phyloP scores from a whole-genome alignment of 192 early-diverging fungal species.

The Chytriomyces sp. region DNA sequence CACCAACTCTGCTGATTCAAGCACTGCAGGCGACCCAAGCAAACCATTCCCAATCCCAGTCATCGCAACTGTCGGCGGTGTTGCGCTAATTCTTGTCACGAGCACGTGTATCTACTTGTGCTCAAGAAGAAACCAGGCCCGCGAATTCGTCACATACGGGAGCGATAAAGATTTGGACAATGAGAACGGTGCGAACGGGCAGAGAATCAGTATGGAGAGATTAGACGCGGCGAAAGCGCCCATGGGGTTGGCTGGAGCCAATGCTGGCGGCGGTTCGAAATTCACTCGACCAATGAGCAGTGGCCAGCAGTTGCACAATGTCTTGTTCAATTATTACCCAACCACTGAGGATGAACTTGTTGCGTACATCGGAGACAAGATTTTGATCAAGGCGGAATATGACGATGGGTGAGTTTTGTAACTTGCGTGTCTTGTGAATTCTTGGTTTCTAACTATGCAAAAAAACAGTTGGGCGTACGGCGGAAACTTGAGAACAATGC shows the following conservation, averaged over 20 bases:
- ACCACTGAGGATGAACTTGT: conserved; percentile 6
- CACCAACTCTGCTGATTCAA: not conserved
- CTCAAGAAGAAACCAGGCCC: not conserved
- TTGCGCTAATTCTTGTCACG: not conserved
- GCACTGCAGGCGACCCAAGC: not conserved
- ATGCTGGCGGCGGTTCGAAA: not conserved
- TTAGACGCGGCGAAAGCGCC: not conserved
- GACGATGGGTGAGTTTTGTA: conserved; percentile 51
- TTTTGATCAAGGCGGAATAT: conserved; percentile 48
- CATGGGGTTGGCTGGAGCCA: not conserved
- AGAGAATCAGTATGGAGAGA: not conserved
- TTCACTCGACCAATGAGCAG: conserved; percentile 8
- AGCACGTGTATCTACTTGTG: conserved; percentile 13
- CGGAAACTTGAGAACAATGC: conserved; percentile 42
- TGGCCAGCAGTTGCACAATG: conserved; percentile 9
- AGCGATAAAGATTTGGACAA: conserved; percentile 30
- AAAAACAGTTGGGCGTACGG: conserved; percentile 63
- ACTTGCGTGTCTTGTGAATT: no score
- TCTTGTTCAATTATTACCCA: conserved; percentile 10
- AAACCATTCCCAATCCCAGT: not conserved
- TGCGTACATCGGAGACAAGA: not conserved
- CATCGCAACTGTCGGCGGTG: conserved; percentile 7
- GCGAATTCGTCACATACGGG: not conserved
- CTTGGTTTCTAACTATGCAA: no score
- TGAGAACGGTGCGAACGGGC: conserved; percentile 45